Base-by-base conservation (phyloP, 768 basidiomycete species). In the Lepiota brunneoincarnata region DNA sequence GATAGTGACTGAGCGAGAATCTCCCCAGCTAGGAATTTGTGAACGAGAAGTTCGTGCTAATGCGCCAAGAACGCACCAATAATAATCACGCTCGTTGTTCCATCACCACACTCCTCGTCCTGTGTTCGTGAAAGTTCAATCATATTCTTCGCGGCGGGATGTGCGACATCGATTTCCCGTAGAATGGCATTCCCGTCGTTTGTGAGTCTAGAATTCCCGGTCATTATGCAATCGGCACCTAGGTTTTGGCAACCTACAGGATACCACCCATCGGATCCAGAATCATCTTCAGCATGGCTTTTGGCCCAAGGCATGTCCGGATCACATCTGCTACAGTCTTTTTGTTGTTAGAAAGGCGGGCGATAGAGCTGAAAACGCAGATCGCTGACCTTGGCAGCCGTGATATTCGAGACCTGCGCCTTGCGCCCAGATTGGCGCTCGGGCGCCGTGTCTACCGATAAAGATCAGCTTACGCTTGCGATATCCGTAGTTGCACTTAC, bases 271-370 rank as follows among this genome's bases (percentile, higher is more conserved):
- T 98, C 1, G 95, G 95, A 74, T 98, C 96, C 40, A 98, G 73
- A 62, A 98, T 97, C 97, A 99, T 98, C 79, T 98, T 99, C 49
- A 98, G 76, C 97, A 98, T 98, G 38, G 97, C 87, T 66, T 97
- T 96, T 0, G 96, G 96, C 1, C 95, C 97, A 34, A 98, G 71
- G 81, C 97, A 98, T 58, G 96, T 98, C 57, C 96, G 73, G 63
- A 98, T 98, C 4, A 99, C 95, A 78, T 98, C 97, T 58, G 96
- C 93, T 1, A 98, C 94, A 7, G 93, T 97, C 94, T 95, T 55
- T 18, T 52, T 12, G 24, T 20, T 12, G 58, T 50, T 15, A 48
- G 53, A 39, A 52, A 47, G 51, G 28, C 55, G 49, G 50, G 24
- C 23, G 23, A 59, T 18, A 21, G 3, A 17, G 15, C 18, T 26